These are phyloP conservation scores for Silybum marianum DNA, from an alignment of 129 eudicot species.

Conservation along the genomic window DNA sequence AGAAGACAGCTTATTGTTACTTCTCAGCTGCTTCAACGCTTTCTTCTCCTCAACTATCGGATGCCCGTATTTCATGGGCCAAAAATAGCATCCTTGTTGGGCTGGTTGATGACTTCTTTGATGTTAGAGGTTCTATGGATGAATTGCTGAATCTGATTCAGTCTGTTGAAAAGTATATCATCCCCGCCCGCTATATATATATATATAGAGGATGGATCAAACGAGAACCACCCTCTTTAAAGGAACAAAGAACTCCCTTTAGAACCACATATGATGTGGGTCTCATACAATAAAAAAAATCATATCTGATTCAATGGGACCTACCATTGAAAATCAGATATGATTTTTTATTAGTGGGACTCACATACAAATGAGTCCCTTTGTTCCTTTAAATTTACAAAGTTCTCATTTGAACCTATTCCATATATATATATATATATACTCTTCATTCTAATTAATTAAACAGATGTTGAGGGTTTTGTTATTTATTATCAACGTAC, in stretches of 20 bases:
- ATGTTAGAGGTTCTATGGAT: constrained; percentile 25
- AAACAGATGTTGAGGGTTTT: neutral
- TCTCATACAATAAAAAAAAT: no score
- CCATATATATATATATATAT: neutral
- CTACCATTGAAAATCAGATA: no score
- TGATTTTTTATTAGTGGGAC: no score
- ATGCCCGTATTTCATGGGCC: constrained; percentile 83
- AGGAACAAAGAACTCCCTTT: no score
- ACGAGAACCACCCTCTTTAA: no score
- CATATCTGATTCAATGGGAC: no score
- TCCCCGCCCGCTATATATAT: neutral
- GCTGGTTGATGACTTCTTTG: constrained; percentile 77
- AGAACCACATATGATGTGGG: no score
- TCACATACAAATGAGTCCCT: no score
- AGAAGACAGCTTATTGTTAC: constrained; percentile 54
- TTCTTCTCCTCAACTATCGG: constrained; percentile 57
- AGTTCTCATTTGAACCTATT: no score
- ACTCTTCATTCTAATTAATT: neutral
- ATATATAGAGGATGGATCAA: no score
- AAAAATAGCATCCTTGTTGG: constrained; percentile 57
- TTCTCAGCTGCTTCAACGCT: constrained; percentile 61
- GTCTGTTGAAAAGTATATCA: constrained; percentile 25
- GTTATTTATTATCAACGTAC: constrained; percentile 10
- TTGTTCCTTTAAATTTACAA: no score
- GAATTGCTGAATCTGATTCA: constrained; percentile 17